Percentiles rank a stretch among this genome's conserved stretches.
Conservation (phyloP, 192 early-diverging fungal species). For the Coemansia sp. region DNA sequence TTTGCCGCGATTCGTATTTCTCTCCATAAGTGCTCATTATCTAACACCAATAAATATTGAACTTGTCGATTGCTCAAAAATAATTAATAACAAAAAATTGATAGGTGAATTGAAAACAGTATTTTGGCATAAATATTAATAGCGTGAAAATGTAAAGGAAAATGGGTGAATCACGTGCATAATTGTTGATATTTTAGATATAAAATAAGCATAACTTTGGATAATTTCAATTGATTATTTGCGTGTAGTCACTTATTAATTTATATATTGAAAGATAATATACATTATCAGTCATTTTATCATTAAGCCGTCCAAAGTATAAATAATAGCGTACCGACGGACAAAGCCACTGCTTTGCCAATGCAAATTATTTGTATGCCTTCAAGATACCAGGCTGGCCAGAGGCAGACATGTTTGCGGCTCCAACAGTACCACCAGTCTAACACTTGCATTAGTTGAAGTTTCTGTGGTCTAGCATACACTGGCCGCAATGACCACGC, state of each 20-base stretch:
- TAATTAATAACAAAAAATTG: not conserved
- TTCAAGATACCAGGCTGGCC: not conserved
- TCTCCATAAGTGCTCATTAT: conserved; percentile 52
- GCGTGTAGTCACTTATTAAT: not conserved
- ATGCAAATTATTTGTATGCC: not conserved
- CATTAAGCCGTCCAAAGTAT: not conserved
- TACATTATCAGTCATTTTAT: not conserved
- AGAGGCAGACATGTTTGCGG: not conserved
- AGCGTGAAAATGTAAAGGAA: not conserved
- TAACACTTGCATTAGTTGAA: too few relatives aligned
- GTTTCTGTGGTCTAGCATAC: too few relatives aligned
- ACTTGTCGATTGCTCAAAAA: not conserved
- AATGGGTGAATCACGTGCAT: conserved; percentile 3
- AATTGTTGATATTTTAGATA: not conserved
- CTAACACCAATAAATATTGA: too few relatives aligned
- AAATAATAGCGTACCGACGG: not conserved
- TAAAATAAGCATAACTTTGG: not conserved
- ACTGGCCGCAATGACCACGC: not conserved
- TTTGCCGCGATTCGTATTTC: conserved; percentile 53
- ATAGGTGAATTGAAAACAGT: not conserved
- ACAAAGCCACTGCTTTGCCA: not conserved
- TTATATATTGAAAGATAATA: not conserved
- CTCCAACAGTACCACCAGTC: too few relatives aligned
- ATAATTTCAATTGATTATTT: too few relatives aligned
- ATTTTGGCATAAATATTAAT: not conserved